Evolutionary conservation across 2,329 filamentous ascomycete genomes (phyloP).

Genomic region (Aspergillus clavatus): DNA sequence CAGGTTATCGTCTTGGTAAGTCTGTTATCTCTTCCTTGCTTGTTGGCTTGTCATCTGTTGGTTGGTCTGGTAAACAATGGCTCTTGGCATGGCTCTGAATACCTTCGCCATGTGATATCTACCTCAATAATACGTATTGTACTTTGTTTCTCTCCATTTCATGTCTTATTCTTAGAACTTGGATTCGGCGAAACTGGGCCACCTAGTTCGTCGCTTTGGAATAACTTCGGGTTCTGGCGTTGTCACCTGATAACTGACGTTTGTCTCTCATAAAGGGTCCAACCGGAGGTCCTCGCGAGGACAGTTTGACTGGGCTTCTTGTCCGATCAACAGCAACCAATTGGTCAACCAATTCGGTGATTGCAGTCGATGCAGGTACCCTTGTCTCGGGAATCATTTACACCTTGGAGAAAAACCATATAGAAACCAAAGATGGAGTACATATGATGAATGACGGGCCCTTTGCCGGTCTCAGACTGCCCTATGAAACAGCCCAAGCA

Average conservation of each 20-base stretch:
- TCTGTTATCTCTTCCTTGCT: constrained; percentile 21
- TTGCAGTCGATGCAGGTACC: constrained; percentile 92
- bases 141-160: background rate
- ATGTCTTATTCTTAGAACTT: background rate
- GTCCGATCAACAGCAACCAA: constrained; percentile 73
- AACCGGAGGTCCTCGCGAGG: constrained; percentile 83
- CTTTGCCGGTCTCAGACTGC: constrained; percentile 73
- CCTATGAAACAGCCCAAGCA: constrained; percentile 60
- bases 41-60: constrained; percentile 2
- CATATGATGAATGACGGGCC: constrained; percentile 54
- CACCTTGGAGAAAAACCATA: constrained; percentile 56
- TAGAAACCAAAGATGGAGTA: constrained; percentile 22
- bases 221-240: constrained; percentile 16
- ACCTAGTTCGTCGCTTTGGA: background rate
- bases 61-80: background rate
- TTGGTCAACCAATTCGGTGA: constrained; percentile 76
- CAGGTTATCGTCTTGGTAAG: constrained; percentile 73
- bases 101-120: background rate
- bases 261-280: constrained; percentile 61
- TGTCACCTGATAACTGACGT: constrained; percentile 23
- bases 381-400: constrained; percentile 80
- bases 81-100: background rate
- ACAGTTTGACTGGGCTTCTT: constrained; percentile 83
- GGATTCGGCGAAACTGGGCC: background rate
- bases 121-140: background rate